A percentile compares a stretch with the other conserved stretches of the same genome.
phyloP scores from a whole-genome alignment of 2,329 filamentous ascomycete genomes.

The Xylaria sp. region DNA sequence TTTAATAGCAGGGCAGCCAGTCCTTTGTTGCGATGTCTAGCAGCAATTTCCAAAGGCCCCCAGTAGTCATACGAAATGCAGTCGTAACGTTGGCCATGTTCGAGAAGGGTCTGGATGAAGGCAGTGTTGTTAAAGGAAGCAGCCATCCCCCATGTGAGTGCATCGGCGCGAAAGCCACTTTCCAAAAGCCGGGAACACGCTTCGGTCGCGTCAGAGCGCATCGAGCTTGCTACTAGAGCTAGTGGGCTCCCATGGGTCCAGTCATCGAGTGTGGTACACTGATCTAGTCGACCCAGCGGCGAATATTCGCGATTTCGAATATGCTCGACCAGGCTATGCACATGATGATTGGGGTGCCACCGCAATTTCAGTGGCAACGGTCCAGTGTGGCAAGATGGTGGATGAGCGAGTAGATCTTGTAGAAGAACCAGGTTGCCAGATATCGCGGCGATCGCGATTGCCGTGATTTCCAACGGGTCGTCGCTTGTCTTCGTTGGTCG shows the following conservation, averaged over 20 bases:
- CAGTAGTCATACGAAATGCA: background rate
- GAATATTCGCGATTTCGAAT: background rate
- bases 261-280: background rate
- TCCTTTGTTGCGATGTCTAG: background rate
- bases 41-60: background rate
- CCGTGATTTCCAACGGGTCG: conserved; percentile 12
- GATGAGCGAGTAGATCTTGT: conserved; percentile 8
- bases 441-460: conserved; percentile 7
- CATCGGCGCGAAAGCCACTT: conserved; percentile 5
- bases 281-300: background rate
- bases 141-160: conserved; percentile 4
- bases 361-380: background rate
- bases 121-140: background rate
- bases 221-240: conserved; percentile 11
- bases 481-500: background rate
- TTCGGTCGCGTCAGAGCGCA: background rate
- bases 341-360: too few species aligned
- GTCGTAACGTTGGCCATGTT: conserved; percentile 3
- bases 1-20: conserved; percentile 1
- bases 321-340: background rate
- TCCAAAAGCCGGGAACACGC: background rate
- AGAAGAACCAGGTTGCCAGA: conserved; percentile 9
- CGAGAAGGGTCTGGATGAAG: conserved; percentile 10
- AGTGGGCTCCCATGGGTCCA: conserved; percentile 7
- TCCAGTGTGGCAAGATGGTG: conserved; percentile 9